Evolutionary conservation across 2,329 filamentous ascomycete species (phyloP).

Genomic region (Claviceps sp.): DNA sequence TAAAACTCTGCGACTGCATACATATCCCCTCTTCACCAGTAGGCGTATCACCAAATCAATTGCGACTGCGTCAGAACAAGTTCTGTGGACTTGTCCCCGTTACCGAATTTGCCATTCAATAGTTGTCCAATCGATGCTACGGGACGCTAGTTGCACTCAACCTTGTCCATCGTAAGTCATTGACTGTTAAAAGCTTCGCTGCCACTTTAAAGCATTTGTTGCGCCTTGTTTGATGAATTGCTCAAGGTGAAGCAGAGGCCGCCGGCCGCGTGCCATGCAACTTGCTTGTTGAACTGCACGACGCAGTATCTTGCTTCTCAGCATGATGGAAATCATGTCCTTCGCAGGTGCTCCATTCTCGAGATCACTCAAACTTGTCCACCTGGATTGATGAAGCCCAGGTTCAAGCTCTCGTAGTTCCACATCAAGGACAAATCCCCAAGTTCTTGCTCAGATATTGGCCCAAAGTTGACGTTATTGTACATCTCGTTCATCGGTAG

Average conservation of each 20-base stretch:
- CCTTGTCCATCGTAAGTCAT: no score
- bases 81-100: no score
- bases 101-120: no score
- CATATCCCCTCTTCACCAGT: no score
- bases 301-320: not conserved
- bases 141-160: no score
- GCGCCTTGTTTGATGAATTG: not conserved
- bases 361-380: not conserved
- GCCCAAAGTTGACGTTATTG: constrained; percentile 10
- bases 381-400: constrained; percentile 16
- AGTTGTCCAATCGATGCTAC: no score
- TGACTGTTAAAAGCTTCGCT: no score
- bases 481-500: constrained; percentile 7
- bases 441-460: constrained; percentile 20
- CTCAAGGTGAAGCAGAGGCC: not conserved
- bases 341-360: not conserved
- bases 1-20: no score
- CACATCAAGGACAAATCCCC: constrained; percentile 20
- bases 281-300: not conserved
- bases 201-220: no score
- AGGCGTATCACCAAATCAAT: no score
- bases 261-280: not conserved
- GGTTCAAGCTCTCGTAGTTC: constrained; percentile 21
- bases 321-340: no score
- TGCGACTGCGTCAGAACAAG: no score